These are phyloP conservation scores for Lentinus brumalis DNA, from an alignment of 768 basidiomycete genomes.

Conservation along the genomic window DNA sequence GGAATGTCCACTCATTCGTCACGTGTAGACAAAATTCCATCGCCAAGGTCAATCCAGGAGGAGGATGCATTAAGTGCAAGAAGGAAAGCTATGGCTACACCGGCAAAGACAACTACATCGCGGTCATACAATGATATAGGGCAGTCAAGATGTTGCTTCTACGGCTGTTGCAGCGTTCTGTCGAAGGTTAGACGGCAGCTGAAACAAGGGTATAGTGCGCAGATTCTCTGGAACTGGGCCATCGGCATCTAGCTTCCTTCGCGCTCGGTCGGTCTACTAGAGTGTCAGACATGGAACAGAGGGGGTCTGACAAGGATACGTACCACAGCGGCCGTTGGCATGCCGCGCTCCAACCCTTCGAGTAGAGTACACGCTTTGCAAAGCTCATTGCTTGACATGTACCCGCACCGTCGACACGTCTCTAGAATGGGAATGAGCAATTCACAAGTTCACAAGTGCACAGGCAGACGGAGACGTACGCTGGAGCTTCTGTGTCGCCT, in stretches of 20 bases:
- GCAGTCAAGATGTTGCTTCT: neutral
- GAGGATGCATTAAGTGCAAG: no score
- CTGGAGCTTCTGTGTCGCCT: slow-evolving; percentile 78
- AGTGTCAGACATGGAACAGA: neutral
- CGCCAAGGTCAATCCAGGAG: no score
- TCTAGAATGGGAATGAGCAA: slow-evolving; percentile 46
- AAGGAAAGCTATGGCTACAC: no score
- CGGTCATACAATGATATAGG: no score
- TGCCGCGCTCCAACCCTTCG: slow-evolving; percentile 87
- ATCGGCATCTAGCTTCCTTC: slow-evolving; percentile 60
- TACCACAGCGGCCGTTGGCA: slow-evolving; percentile 52
- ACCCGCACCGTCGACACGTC: slow-evolving; percentile 89
- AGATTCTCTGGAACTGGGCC: slow-evolving; percentile 66
- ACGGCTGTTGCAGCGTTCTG: neutral
- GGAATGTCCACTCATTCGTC: no score
- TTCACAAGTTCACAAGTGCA: neutral
- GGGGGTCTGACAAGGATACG: slow-evolving; percentile 27
- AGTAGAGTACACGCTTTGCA: slow-evolving; percentile 92
- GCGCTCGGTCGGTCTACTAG: slow-evolving; percentile 66
- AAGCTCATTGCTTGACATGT: slow-evolving; percentile 96
- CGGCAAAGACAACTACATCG: no score
- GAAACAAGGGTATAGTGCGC: slow-evolving; percentile 77
- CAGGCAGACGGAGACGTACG: slow-evolving; percentile 52
- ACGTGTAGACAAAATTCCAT: no score
- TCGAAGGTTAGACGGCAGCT: slow-evolving; percentile 31